Percentiles rank a stretch among this genome's conserved stretches.
These are phyloP conservation scores for Ophiocordyceps camponoti-saundersi DNA, from an alignment of 2,329 filamentous ascomycete species.

Conservation along the genomic window DNA sequence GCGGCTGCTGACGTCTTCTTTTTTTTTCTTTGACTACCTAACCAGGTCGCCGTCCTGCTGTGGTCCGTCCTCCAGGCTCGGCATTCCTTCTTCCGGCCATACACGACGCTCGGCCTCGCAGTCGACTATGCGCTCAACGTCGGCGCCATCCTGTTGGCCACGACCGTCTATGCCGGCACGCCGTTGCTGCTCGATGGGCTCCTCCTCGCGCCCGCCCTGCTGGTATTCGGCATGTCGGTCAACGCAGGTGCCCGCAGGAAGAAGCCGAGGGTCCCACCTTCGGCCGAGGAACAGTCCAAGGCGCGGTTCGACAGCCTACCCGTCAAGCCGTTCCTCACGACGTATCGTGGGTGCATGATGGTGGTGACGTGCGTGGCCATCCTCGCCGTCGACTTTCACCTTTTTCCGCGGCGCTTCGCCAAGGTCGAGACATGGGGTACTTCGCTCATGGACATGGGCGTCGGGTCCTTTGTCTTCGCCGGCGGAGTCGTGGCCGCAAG, in stretches of 20 bases:
- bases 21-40: background rate
- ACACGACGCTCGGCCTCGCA: constrained; percentile 47
- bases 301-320: constrained; percentile 35
- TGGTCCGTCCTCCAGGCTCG: constrained; percentile 83
- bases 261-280: constrained; percentile 29
- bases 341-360: constrained; percentile 84
- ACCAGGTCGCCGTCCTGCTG: constrained; percentile 60
- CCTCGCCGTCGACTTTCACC: constrained; percentile 85
- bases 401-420: constrained; percentile 87
- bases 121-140: constrained; percentile 84
- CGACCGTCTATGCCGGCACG: constrained; percentile 64
- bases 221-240: constrained; percentile 39
- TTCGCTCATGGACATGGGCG: constrained; percentile 95
- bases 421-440: constrained; percentile 99
- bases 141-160: constrained; percentile 63
- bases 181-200: constrained; percentile 61
- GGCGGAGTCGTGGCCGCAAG: constrained; percentile 81
- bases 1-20: background rate
- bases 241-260: constrained; percentile 20
- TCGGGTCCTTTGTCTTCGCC: constrained; percentile 94
- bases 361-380: constrained; percentile 79
- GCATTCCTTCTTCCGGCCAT: constrained; percentile 67
- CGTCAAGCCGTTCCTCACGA: constrained; percentile 81
- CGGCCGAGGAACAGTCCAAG: constrained; percentile 14
- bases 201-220: constrained; percentile 51